Base-by-base conservation (phyloP, 106 monocot genomes). In the Dioscorea alata region DNA sequence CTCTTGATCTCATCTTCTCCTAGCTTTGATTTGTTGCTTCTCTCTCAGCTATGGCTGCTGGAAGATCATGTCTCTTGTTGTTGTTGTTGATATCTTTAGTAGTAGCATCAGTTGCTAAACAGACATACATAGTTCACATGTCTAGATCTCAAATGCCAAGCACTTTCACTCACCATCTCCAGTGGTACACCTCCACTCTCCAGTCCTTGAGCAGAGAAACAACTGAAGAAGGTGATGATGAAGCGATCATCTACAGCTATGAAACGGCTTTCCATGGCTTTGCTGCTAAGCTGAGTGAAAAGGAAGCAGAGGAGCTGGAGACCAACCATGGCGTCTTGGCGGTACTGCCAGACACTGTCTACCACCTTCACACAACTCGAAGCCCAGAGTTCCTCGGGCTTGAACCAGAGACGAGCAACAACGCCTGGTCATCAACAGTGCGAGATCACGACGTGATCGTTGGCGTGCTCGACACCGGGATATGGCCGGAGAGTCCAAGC, bases 401-500 rank as follows among this genome's bases (percentile, higher is more conserved):
- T 7, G 66, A 70, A 63, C 63, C 76, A 4, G 67, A 72, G 5
- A 51, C 53, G 33, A 54, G 65, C 71, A 80, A 65, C 64, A 76
- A 64, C 65, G 50, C 66, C 57, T 73, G 72, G 70, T 66, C 88
- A 1, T 28, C 70, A 17, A 72, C 83, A 16, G 48, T 78, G 9
- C 53, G 73, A 8, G 80, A 78, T 54, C 79, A 87, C 64, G 84
- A 85, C 69, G 85, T 88, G 18, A 62, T 92, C 57, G 80, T 87
- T 7, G 91, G 91, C 2, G 88, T 92, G 56, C 85, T 92, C 31
- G 91, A 92, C 70, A 92, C 91, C 21, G 92, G 92, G 13, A 88
- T 88, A 12, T 92, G 91, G 92, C 92, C 92, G 2, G 92, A 93
- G 69, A 81, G 83, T 70, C 78, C 80, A n/a, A 92, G 92, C 83